Evolutionary conservation across 148 eudicot genomes (phyloP), one percentile per base, ranked within the genome.

Genomic region (Camellia lanceoleosa): DNA sequence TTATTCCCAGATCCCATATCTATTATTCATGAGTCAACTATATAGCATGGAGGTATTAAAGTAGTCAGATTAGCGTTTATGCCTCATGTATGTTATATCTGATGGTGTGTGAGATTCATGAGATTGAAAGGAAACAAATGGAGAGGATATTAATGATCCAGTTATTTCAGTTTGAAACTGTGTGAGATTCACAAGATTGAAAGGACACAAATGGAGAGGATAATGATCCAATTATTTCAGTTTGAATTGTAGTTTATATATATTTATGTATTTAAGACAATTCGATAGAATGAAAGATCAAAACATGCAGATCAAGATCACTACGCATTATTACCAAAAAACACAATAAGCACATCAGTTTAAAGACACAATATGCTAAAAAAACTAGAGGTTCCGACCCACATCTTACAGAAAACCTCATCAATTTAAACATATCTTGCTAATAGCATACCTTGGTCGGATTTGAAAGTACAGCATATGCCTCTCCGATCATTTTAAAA

Each of bases 381-480:
- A 41, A 16, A 62, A 61, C 47, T 23, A 12, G 2, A 47, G 13
- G 38, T 30, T 30, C 38, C 38, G n/a, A 12, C 16, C 64, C 14
- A 30, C n/a, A 10, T 2, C 56, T 38, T 3, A 3, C 49, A 63
- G 42, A 58, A 30, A 70, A 49, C n/a, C 67, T 14, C 51, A 61
- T 55, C 41, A 82, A 59, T 3, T 58, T 64, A 16, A 43, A n/a
- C 49, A 11, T 59, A 59, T 15, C 23, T 47, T 19, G n/a, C 38
- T 58, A 51, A 30, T 20, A 20, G 38, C 58, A 23, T 65, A 96
- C 99, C 99, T 96, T 93, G 42, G 83, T 84, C 30, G 92, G 81
- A 87, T 96, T 95, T 58, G 97, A 92, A 77, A 96, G 99, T 80
- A 96, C 95, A 15, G 90, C 90, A 92, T 93, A 93, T 19, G 99